Conservation (phyloP, 2,329 filamentous ascomycete species). For the Niveomyces coronatus region DNA sequence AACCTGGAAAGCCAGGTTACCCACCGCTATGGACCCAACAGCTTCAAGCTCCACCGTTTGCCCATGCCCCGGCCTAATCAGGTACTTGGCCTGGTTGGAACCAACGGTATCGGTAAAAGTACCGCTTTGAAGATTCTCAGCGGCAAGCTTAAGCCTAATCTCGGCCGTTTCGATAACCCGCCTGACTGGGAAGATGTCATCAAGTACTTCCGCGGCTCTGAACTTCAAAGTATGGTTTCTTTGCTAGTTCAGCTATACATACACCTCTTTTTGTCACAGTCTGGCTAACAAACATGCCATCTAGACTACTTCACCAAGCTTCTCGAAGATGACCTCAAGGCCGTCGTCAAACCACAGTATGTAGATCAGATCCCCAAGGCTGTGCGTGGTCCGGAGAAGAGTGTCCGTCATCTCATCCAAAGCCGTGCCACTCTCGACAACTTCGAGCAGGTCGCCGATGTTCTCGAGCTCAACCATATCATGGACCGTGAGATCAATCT, state of each 20-base stretch:
- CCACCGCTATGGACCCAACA: constrained; percentile 97
- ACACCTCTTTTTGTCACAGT: not conserved
- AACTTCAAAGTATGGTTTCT: constrained; percentile 74
- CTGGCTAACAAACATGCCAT: constrained; percentile 10
- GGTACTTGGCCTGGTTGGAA: constrained; percentile 91
- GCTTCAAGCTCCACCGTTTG: constrained; percentile 96
- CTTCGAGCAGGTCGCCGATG: constrained; percentile 69
- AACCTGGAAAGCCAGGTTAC: constrained; percentile 98
- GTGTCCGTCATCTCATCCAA: constrained; percentile 69
- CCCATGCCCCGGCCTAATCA: constrained; percentile 93
- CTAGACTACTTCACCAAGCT: constrained; percentile 96
- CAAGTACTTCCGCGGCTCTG: constrained; percentile 95
- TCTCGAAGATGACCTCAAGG: constrained; percentile 92
- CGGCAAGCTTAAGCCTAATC: constrained; percentile 95
- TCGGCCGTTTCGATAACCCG: constrained; percentile 90
- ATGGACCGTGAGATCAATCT: constrained; percentile 82
- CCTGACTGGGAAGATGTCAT: constrained; percentile 99
- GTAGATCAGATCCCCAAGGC: constrained; percentile 96
- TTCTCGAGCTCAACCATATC: constrained; percentile 80
- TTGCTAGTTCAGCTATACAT: not conserved
- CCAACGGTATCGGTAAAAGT: constrained; percentile 99
- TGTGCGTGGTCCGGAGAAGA: constrained; percentile 70
- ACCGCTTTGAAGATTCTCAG: constrained; percentile 98
- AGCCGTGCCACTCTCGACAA: constrained; percentile 69
- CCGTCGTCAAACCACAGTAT: constrained; percentile 98